phyloP scores from a whole-genome alignment of 768 basidiomycete genomes.

The Daedaleopsis sinensis region DNA sequence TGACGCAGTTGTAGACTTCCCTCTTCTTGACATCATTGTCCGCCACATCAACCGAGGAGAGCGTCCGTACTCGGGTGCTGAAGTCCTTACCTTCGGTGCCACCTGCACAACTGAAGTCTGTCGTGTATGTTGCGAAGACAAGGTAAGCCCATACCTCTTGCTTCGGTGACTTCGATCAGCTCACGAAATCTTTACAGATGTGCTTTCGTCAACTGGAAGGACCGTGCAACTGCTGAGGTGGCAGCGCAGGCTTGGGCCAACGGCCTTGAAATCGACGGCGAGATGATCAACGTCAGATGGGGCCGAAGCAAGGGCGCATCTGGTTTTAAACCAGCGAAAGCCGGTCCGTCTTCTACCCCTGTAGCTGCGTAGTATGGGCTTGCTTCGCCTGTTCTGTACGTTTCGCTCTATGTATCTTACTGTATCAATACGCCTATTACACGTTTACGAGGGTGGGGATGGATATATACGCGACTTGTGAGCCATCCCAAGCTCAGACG shows the following conservation, averaged over 20 bases:
- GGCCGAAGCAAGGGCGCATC: conserved; percentile 67
- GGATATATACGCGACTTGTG: neutral
- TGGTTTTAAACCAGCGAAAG: conserved; percentile 33
- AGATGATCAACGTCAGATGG: conserved; percentile 81
- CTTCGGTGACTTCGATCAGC: neutral
- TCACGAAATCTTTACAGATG: conserved; percentile 52
- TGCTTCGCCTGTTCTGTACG: neutral
- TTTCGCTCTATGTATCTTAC: neutral
- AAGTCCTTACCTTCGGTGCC: conserved; percentile 66
- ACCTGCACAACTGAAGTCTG: conserved; percentile 72
- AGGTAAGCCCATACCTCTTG: conserved; percentile 42
- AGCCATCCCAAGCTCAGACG: neutral
- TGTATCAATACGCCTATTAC: neutral
- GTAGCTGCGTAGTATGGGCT: conserved; percentile 1
- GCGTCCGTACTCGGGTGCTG: conserved; percentile 71
- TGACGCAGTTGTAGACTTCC: conserved; percentile 59
- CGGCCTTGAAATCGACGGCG: conserved; percentile 85
- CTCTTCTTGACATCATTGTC: conserved; percentile 85
- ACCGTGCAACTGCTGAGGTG: conserved; percentile 79
- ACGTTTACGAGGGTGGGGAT: neutral
- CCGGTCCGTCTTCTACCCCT: conserved; percentile 15
- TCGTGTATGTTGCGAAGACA: conserved; percentile 85
- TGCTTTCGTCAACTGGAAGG: conserved; percentile 94
- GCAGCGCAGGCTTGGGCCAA: conserved; percentile 91
- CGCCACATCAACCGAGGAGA: conserved; percentile 66